A percentile compares a stretch with the other conserved stretches of the same genome.
These are phyloP conservation scores for Alternaria consortialis DNA, from an alignment of 2,329 filamentous ascomycete genomes.

Conservation along the genomic window DNA sequence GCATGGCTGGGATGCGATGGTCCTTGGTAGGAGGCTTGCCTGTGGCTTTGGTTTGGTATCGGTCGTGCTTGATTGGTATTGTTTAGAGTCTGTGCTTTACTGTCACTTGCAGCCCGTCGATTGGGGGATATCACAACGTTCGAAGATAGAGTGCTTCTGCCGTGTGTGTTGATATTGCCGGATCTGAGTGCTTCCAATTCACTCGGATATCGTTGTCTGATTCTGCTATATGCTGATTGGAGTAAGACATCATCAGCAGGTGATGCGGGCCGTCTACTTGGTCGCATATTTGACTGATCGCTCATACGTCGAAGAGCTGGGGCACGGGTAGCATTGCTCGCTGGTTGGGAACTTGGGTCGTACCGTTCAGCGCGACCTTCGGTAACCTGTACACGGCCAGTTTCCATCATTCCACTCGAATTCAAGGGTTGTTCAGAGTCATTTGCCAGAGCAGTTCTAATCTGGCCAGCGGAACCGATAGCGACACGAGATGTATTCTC, in stretches of 20 bases:
- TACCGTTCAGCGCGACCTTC: not conserved
- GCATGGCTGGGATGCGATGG: not conserved
- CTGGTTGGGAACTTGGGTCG: not conserved
- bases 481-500: not conserved
- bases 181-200: not conserved
- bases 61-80: not conserved
- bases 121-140: not conserved
- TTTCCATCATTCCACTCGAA: not conserved
- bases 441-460: not conserved
- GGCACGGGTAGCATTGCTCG: not conserved
- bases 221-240: not conserved
- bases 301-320: not conserved
- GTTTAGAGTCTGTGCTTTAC: not conserved
- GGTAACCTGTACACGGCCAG: not conserved
- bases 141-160: not conserved
- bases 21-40: not conserved
- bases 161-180: not conserved
- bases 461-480: not conserved
- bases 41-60: not conserved
- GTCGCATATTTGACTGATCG: not conserved
- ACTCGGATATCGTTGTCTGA: not conserved
- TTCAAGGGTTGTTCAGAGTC: not conserved
- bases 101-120: not conserved
- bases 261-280: not conserved
- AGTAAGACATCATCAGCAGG: not conserved